Base-by-base conservation (phyloP, 305 asterid genomes). In the Fraxinus xanthoxyloides region DNA sequence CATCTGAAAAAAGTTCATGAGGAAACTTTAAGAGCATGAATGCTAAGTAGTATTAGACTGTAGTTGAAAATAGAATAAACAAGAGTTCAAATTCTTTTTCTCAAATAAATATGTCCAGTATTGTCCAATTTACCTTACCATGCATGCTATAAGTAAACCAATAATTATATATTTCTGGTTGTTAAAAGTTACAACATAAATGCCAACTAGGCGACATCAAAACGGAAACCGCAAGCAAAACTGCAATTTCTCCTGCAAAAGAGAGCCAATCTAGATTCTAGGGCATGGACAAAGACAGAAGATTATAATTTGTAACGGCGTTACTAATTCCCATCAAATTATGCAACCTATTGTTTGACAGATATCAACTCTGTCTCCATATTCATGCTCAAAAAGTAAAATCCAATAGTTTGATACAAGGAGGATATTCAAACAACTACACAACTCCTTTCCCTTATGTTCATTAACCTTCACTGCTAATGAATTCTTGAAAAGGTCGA, bases 1-100 rank as follows among this genome's bases (percentile, higher is more conserved):
- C 91, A 93, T 89, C 97, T 93, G 92, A 80, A 76, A 56, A 46
- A 32, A 81, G 9, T 40, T 40, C 54, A 65, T 36, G 35, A 84
- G 63, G 34, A 43, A 79, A 65, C 78, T 75, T 35, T 80, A 46
- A 70, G 38, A 76, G 56, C 17, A 69, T 30, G 63, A 10, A 30
- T 69, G 12, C 40, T 69, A 30, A 5, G 75, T 69, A 28, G 72
- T 23, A 23, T 7, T 8, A 63, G 15, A 63, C 15, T 63, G 72
- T 63, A 63, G 31, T 24, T 2, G 34, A 63, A 13, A 7, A 24
- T 63, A 63, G 17, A 63, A 63, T 24, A 63, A 23, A 8, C 17
- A 63, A 63, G 72, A 63, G 72, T 63, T 63, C 32, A 63, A 24
- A 9, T 63, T 63, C 32, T 9, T 21, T 61, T 63, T 24, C 72